A percentile compares a stretch with the other conserved stretches of the same genome.
phyloP scores from a whole-genome alignment of 148 eudicot species.

The Pharnaceum exiguum region DNA sequence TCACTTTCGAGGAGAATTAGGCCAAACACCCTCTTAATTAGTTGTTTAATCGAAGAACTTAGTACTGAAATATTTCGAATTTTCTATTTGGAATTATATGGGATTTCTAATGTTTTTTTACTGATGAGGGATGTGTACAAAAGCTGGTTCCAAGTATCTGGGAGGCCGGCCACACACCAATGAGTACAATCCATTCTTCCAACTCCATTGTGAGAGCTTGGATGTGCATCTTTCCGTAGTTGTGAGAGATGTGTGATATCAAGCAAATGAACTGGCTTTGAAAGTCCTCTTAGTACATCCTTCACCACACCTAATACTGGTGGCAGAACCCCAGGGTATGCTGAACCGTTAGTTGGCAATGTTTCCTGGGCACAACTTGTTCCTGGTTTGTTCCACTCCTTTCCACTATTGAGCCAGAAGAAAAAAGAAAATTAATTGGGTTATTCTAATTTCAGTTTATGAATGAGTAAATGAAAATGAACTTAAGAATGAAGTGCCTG shows the following conservation, averaged over 20 bases:
- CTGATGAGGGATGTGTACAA: constrained; percentile 33
- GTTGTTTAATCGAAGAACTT: too few species aligned
- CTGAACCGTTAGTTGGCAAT: constrained; percentile 54
- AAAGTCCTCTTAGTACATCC: constrained; percentile 35
- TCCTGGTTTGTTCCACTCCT: constrained; percentile 48
- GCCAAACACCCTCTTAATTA: too few species aligned
- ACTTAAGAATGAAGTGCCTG: too few species aligned
- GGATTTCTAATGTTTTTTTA: too few species aligned
- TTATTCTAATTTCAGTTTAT: not conserved
- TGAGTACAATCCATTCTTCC: constrained; percentile 66
- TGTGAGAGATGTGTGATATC: constrained; percentile 72
- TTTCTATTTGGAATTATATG: too few species aligned
- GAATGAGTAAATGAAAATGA: not conserved
- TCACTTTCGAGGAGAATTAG: too few species aligned
- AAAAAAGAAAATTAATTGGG: not conserved
- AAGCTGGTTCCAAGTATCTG: constrained; percentile 78
- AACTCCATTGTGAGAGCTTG: constrained; percentile 49
- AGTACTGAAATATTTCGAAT: too few species aligned
- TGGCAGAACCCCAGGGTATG: constrained; percentile 66
- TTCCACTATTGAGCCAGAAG: constrained; percentile 40
- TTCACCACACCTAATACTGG: constrained; percentile 38
- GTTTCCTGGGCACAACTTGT: constrained; percentile 55
- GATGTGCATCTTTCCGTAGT: constrained; percentile 75
- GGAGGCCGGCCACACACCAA: constrained; percentile 84
- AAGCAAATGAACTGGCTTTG: constrained; percentile 50